phyloP scores from a whole-genome alignment of 177 flowering plant genomes.

The Vitis hybrid region DNA sequence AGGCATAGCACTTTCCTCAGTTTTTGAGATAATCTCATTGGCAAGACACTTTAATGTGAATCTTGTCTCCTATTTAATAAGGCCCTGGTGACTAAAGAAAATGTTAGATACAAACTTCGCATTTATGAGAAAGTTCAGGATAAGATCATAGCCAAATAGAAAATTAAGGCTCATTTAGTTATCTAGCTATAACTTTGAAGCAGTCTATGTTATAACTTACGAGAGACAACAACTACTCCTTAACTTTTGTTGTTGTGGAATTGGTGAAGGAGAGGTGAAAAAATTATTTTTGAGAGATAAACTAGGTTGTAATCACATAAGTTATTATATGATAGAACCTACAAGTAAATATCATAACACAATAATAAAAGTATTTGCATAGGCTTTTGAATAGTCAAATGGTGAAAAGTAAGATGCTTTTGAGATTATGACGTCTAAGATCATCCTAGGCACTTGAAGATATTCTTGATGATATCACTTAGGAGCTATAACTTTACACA shows the following conservation, averaged over 20 bases:
- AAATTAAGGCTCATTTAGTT: neutral
- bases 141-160: neutral
- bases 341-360: neutral
- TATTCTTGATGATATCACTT: neutral
- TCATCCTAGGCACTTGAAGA: neutral
- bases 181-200: neutral
- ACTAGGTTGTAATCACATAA: neutral
- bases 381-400: neutral
- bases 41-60: constrained; percentile 86
- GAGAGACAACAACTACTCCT: neutral
- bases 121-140: neutral
- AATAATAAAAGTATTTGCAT: neutral
- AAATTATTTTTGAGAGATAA: neutral
- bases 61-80: constrained; percentile 89
- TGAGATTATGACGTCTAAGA: neutral
- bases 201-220: neutral
- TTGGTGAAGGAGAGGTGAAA: neutral
- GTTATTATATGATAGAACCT: neutral
- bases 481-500: neutral
- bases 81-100: constrained; percentile 52
- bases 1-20: constrained; percentile 82
- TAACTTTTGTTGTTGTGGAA: too few species aligned
- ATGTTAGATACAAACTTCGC: constrained; percentile 1
- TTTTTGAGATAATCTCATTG: constrained; percentile 81
- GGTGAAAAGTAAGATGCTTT: neutral